These are phyloP conservation scores for Potentilla sterilis DNA, from an alignment of 306 rosid genomes.

Conservation along the genomic window DNA sequence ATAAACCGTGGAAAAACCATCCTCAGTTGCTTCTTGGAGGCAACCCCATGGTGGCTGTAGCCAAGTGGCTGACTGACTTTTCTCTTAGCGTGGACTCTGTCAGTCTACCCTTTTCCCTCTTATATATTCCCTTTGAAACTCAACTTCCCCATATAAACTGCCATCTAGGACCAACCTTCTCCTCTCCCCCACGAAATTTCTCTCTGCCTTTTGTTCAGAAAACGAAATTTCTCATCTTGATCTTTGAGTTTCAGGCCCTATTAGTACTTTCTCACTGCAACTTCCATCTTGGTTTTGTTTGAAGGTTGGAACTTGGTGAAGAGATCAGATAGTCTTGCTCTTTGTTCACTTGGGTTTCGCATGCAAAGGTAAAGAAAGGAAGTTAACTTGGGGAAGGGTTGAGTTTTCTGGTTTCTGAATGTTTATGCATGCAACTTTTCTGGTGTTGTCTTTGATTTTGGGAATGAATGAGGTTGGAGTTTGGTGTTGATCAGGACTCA, in stretches of 20 bases:
- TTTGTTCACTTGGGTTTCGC: slow-evolving; percentile 6
- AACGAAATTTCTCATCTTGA: slow-evolving; percentile 15
- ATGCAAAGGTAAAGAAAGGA: background rate
- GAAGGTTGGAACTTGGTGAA: slow-evolving; percentile 2
- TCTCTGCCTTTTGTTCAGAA: background rate
- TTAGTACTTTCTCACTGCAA: background rate
- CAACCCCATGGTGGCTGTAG: background rate
- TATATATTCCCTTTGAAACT: slow-evolving; percentile 1
- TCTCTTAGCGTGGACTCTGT: slow-evolving; percentile 7
- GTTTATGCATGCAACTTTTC: slow-evolving; percentile 1
- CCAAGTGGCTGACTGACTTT: slow-evolving; percentile 13
- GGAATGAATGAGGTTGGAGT: background rate
- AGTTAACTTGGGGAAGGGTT: background rate
- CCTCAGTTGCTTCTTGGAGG: background rate
- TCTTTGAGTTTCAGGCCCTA: background rate
- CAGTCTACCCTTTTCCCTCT: background rate
- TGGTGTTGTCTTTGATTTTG: slow-evolving; percentile 3
- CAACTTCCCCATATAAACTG: background rate
- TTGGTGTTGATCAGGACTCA: background rate
- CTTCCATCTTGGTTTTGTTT: slow-evolving; percentile 16
- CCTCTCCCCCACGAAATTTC: slow-evolving; percentile 14
- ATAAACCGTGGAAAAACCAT: background rate
- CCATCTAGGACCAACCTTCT: background rate
- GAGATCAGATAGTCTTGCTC: background rate
- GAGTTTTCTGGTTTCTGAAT: background rate